phyloP scores from a whole-genome alignment of 2,329 filamentous ascomycete species.

The Hypoxylon sp. region DNA sequence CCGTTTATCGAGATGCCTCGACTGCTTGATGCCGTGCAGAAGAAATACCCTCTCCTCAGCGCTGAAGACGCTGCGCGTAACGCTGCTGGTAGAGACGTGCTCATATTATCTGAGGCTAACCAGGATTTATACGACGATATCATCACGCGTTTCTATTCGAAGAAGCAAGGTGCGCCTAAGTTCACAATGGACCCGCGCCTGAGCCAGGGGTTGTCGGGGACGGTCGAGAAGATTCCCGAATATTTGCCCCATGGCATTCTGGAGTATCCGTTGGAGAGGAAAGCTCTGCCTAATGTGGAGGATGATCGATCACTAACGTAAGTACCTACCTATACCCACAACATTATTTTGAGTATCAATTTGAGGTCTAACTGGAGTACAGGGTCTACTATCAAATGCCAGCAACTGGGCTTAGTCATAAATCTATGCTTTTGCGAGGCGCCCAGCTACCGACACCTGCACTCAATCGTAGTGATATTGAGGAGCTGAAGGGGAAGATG shows the following conservation, averaged over 20 bases:
- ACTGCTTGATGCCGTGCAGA: constrained; percentile 81
- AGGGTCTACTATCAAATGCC: constrained; percentile 91
- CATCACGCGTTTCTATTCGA: constrained; percentile 87
- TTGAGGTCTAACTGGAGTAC: constrained; percentile 44
- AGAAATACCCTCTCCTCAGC: constrained; percentile 81
- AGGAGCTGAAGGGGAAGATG: constrained; percentile 73
- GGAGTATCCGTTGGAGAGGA: constrained; percentile 77
- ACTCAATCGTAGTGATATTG: constrained; percentile 79
- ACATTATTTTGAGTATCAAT: constrained; percentile 7
- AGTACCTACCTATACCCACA: constrained; percentile 46
- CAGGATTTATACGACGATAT: constrained; percentile 84
- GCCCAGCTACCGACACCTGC: constrained; percentile 76
- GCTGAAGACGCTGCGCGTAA: constrained; percentile 83
- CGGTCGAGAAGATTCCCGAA: constrained; percentile 79
- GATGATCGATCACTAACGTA: constrained; percentile 88
- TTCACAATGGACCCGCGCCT: constrained; percentile 77
- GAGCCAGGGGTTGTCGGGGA: constrained; percentile 81
- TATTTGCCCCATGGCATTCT: constrained; percentile 87
- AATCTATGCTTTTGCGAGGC: constrained; percentile 92
- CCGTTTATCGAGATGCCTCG: constrained; percentile 96
- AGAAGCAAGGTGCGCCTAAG: constrained; percentile 74
- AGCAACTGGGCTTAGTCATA: constrained; percentile 75
- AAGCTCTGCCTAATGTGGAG: constrained; percentile 78
- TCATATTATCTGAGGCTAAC: constrained; percentile 85
- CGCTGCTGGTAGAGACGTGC: constrained; percentile 77